Evolutionary conservation across 305 asterid genomes (phyloP).

Genomic region (Rubia tinctorum): DNA sequence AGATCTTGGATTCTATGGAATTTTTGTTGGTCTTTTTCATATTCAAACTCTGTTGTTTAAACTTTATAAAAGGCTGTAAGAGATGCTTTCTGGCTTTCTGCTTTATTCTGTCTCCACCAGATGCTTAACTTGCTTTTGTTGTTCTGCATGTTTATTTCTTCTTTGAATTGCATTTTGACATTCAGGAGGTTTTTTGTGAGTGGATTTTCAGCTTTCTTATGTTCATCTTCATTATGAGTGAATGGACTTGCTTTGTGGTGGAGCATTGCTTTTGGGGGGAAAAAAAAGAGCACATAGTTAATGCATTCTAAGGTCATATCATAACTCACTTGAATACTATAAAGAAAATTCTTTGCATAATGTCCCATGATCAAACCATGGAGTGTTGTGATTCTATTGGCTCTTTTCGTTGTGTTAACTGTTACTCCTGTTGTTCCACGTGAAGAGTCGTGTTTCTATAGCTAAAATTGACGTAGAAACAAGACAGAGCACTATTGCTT

Average conservation of each 20-base stretch:
- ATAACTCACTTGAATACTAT: constrained; percentile 1
- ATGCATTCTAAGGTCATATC: constrained; percentile 13
- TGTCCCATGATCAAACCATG: constrained; percentile 5
- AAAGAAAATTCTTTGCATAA: background rate
- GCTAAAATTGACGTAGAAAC: background rate
- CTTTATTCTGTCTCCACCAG: constrained; percentile 18
- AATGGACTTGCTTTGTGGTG: constrained; percentile 18
- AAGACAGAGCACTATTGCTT: background rate
- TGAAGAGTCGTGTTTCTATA: background rate
- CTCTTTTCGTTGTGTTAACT: constrained; percentile 1
- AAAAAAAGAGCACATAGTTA: constrained; percentile 6
- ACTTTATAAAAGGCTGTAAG: constrained; percentile 10
- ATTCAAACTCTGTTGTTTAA: constrained; percentile 5
- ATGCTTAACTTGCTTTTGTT: constrained; percentile 8
- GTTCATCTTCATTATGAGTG: background rate
- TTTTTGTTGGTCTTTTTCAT: background rate
- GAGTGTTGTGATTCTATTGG: constrained; percentile 7
- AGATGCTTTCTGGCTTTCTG: constrained; percentile 16
- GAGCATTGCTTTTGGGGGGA: constrained; percentile 3
- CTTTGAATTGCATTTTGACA: background rate
- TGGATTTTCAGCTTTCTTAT: constrained; percentile 3
- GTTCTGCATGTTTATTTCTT: constrained; percentile 8
- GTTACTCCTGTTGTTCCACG: background rate
- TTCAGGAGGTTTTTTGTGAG: background rate
- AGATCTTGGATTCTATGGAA: constrained; percentile 5